These are phyloP conservation scores for Litchi chinensis DNA, from an alignment of 345 rosid species.

Conservation along the genomic window DNA sequence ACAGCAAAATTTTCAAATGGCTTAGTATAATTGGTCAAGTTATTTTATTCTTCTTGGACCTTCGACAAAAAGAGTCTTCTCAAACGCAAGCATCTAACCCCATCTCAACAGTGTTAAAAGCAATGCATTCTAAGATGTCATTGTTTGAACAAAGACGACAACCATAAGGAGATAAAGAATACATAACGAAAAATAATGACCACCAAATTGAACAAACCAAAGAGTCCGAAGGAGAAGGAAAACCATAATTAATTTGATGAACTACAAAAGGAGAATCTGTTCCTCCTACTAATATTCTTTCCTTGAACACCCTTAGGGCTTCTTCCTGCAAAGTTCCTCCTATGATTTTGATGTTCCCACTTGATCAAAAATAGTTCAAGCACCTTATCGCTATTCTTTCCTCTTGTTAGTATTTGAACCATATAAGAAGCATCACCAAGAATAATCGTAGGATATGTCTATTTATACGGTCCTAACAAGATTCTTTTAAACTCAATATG, in stretches of 20 bases:
- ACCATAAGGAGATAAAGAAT: not conserved
- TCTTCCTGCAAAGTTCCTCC: slow-evolving; percentile 10
- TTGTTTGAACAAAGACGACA: not conserved
- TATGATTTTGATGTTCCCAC: slow-evolving; percentile 27
- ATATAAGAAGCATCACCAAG: not conserved
- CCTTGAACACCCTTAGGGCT: slow-evolving; percentile 11
- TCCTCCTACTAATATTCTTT: slow-evolving; percentile 21
- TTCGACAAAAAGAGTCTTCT: too few relatives aligned
- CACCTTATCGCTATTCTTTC: not conserved
- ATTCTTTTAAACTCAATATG: too few relatives aligned
- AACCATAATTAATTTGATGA: not conserved
- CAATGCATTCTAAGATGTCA: not conserved
- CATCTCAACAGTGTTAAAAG: not conserved
- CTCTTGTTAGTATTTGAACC: not conserved
- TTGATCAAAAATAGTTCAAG: slow-evolving; percentile 2
- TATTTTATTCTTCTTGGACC: too few relatives aligned
- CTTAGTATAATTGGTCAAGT: too few relatives aligned
- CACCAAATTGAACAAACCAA: not conserved
- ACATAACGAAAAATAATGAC: not conserved
- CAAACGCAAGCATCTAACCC: not conserved
- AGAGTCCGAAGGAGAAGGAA: not conserved
- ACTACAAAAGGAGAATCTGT: slow-evolving; percentile 17
- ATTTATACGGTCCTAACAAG: not conserved
- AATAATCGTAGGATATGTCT: not conserved
- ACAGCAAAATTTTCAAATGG: not conserved